A percentile compares a stretch with the other conserved stretches of the same genome.
Evolutionary conservation across 805 yeast species (phyloP).

Genomic region (Saccharomyces eubayanus): DNA sequence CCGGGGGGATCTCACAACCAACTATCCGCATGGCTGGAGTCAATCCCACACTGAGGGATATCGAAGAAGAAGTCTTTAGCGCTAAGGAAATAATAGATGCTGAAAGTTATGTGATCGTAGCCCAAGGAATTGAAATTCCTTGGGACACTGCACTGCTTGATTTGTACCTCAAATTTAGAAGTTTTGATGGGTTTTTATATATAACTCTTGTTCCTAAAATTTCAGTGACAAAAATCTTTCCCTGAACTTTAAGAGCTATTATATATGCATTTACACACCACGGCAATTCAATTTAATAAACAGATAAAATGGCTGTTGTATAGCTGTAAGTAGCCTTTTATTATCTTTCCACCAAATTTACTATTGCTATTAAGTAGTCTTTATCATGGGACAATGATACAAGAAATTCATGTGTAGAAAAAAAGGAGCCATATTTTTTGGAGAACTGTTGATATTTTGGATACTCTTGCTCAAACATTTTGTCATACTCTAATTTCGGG

Average conservation of each 20-base stretch:
- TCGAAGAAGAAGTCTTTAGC: not conserved
- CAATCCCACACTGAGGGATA: not conserved
- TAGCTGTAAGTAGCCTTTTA: not conserved
- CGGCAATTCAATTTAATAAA: not conserved
- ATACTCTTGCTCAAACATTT: not conserved
- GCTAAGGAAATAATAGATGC: not conserved
- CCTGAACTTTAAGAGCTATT: not conserved
- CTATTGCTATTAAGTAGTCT: conserved; percentile 20
- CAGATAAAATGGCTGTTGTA: not conserved
- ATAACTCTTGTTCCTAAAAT: conserved; percentile 1
- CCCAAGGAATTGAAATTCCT: conserved; percentile 51
- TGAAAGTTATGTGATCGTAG: conserved; percentile 37
- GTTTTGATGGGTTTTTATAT: conserved; percentile 62
- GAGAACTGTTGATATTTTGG: conserved; percentile 9
- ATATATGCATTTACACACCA: not conserved
- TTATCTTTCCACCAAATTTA: conserved; percentile 4
- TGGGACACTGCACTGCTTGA: conserved; percentile 38
- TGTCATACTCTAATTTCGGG: conserved; percentile 16
- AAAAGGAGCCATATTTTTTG: conserved; percentile 4
- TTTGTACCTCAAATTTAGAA: conserved; percentile 38
- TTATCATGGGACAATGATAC: conserved; percentile 27
- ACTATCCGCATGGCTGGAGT: conserved; percentile 20
- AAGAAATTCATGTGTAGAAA: conserved; percentile 5
- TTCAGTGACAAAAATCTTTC: not conserved
- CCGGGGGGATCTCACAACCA: conserved; percentile 8